A percentile compares a stretch with the other conserved stretches of the same genome.
Evolutionary conservation across 2,329 filamentous ascomycete species (phyloP).

Genomic region (Calonectria pseudoreteaudii): DNA sequence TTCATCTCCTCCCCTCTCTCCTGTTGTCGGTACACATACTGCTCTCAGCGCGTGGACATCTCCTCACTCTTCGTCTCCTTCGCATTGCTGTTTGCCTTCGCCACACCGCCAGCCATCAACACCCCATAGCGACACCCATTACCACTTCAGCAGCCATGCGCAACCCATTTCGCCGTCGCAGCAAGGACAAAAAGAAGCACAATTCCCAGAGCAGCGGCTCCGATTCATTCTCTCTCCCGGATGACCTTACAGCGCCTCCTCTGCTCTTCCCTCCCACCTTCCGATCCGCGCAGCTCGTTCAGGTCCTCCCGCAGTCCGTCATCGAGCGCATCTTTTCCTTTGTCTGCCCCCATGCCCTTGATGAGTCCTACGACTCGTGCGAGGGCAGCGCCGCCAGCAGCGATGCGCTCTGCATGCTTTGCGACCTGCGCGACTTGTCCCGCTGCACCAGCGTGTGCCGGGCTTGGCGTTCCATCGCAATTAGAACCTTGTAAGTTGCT

Average conservation of each 20-base stretch:
- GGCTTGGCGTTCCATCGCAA: slow-evolving; percentile 72
- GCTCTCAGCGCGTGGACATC: neutral
- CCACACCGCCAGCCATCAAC: slow-evolving; percentile 3
- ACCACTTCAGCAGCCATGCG: slow-evolving; percentile 46
- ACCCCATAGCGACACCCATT: neutral
- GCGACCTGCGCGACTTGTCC: slow-evolving; percentile 89
- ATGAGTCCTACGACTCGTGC: slow-evolving; percentile 83
- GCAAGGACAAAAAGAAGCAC: slow-evolving; percentile 48
- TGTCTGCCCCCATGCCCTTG: slow-evolving; percentile 85
- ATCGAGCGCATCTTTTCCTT: slow-evolving; percentile 82
- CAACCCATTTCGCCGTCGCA: slow-evolving; percentile 52
- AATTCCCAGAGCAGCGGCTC: slow-evolving; percentile 34
- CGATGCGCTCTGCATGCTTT: slow-evolving; percentile 90
- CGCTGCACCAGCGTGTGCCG: slow-evolving; percentile 81
- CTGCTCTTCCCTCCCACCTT: slow-evolving; percentile 52
- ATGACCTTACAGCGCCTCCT: slow-evolving; percentile 43
- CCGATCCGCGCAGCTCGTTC: slow-evolving; percentile 57
- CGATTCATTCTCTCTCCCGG: slow-evolving; percentile 40
- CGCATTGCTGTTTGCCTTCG: neutral
- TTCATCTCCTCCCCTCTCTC: neutral
- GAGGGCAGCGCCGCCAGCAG: slow-evolving; percentile 76
- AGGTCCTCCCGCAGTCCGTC: slow-evolving; percentile 73
- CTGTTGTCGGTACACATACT: neutral
- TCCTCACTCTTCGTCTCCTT: neutral
- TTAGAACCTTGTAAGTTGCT: slow-evolving; percentile 70